Evolutionary conservation across 2,329 filamentous ascomycete genomes (phyloP), one percentile per base, ranked within the genome.

Genomic region (Aspergillus transmontanensis): DNA sequence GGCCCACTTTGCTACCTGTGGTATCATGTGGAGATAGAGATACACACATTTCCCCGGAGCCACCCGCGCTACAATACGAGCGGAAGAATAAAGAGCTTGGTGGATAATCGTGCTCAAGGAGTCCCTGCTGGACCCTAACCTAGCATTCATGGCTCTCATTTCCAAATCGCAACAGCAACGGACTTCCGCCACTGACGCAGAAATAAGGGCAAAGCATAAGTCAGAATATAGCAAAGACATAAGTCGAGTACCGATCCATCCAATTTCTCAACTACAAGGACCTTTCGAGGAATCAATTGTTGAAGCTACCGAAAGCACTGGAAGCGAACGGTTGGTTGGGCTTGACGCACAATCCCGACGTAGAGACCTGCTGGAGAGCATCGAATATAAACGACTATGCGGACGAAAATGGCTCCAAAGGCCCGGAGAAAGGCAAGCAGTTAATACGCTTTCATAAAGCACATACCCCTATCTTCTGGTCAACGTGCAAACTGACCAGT

Each of bases 361-460:
- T 66, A 88, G 87, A 68, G 82, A 83, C 73, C 83, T 95, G 32
- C 82, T 96, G 50, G 88, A 91, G 64, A 87, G 88, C 66, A 83
- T 85, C 43, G 85, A 88, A 63, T 88, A 89, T 64, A 90, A 91
- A 62, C 86, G 88, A 16, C 86, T 92, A 14, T 90, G 92, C 74
- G 89, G 88, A 58, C 86, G 89, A 56, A 80, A 87, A 74, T 97
- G 94, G 93, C 88, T 90, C 62, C 89, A 91, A 75, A 87, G 89
- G 59, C 85, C 88, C 0, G 88, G 88, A 50, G 92, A 95, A 71
- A 74, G 71, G 76, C 71, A 67, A 72, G 70, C 51, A 48, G 6
- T 57, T 21, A 26, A 23, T 28, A 30, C 16, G 19, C 32, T 21
- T 55, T 51, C 36, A 39, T n/a, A 28, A 30, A 19, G 12, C n/a